Conservation (phyloP, 2,329 filamentous ascomycete genomes). For the Didymosphaeria variabile region DNA sequence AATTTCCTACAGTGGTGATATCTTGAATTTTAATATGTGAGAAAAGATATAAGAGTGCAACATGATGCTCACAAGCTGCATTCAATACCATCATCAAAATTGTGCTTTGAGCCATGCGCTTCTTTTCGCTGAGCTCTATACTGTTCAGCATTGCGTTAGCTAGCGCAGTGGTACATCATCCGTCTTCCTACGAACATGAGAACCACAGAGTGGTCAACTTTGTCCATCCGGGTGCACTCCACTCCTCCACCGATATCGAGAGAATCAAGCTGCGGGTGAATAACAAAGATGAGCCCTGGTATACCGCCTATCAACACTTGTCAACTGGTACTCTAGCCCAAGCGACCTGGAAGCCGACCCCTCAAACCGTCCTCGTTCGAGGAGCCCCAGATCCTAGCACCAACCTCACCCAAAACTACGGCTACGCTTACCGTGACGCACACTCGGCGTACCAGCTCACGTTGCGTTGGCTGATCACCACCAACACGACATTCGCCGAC, state of each 20-base stretch:
- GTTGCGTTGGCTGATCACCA: constrained; percentile 54
- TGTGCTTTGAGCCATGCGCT: no score
- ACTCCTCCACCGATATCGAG: constrained; percentile 50
- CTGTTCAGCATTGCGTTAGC: no score
- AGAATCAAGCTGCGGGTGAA: constrained; percentile 53
- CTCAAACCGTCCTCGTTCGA: constrained; percentile 10
- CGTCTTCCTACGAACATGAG: no score
- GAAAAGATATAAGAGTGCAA: no score
- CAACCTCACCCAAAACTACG: constrained; percentile 15
- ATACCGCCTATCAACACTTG: constrained; percentile 47
- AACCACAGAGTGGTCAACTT: constrained; percentile 19
- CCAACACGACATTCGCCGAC: constrained; percentile 49
- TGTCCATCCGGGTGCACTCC: constrained; percentile 48
- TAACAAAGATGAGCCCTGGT: constrained; percentile 46
- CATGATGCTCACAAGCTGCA: no score
- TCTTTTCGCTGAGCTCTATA: no score
- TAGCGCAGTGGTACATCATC: no score
- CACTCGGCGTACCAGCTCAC: constrained; percentile 52
- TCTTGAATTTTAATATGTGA: no score
- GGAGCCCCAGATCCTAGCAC: background rate
- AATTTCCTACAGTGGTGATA: no score
- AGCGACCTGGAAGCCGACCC: constrained; percentile 15
- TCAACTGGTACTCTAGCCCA: constrained; percentile 36
- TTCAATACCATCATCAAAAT: no score
- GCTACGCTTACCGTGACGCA: constrained; percentile 35